Evolutionary conservation across 306 rosid genomes (phyloP).

Genomic region (Gillenia trifoliata): DNA sequence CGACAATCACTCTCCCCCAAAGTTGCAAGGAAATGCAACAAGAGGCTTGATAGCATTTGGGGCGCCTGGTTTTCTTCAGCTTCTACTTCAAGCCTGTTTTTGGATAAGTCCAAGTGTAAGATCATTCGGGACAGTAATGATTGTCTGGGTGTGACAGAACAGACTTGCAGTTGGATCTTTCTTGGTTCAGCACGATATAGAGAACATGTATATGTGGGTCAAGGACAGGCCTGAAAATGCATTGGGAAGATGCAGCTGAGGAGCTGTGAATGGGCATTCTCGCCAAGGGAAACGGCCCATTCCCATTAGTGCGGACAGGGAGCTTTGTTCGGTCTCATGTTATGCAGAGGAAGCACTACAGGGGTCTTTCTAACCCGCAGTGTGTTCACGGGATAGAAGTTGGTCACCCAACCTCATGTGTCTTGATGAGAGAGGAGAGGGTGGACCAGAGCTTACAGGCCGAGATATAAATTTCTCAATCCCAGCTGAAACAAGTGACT

Average conservation of each 20-base stretch:
- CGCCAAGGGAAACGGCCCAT: slow-evolving; percentile 60
- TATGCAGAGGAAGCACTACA: slow-evolving; percentile 67
- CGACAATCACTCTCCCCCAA: slow-evolving; percentile 38
- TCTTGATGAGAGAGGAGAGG: slow-evolving; percentile 43
- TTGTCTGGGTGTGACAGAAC: slow-evolving; percentile 44
- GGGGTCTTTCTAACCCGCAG: slow-evolving; percentile 63
- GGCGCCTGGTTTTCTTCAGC: slow-evolving; percentile 66
- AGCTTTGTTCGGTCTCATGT: slow-evolving; percentile 61
- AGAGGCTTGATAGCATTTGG: slow-evolving; percentile 54
- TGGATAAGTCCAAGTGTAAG: slow-evolving; percentile 47
- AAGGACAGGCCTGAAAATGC: slow-evolving; percentile 67
- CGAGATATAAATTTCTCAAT: slow-evolving; percentile 49
- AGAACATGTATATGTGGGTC: slow-evolving; percentile 72
- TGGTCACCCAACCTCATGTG: slow-evolving; percentile 47
- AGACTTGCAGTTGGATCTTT: slow-evolving; percentile 59
- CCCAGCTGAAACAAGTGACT: slow-evolving; percentile 54
- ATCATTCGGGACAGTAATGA: slow-evolving; percentile 34
- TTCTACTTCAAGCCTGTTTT: slow-evolving; percentile 58
- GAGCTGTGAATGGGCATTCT: slow-evolving; percentile 67
- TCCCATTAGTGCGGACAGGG: slow-evolving; percentile 55
- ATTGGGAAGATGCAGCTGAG: slow-evolving; percentile 60
- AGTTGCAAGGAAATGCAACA: slow-evolving; percentile 45
- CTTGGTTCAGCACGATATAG: slow-evolving; percentile 67
- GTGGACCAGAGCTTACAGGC: slow-evolving; percentile 67
- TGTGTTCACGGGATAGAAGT: slow-evolving; percentile 62